Evolutionary conservation across 2,329 filamentous ascomycete genomes (phyloP).

Genomic region (Tolypocladium tropicale): DNA sequence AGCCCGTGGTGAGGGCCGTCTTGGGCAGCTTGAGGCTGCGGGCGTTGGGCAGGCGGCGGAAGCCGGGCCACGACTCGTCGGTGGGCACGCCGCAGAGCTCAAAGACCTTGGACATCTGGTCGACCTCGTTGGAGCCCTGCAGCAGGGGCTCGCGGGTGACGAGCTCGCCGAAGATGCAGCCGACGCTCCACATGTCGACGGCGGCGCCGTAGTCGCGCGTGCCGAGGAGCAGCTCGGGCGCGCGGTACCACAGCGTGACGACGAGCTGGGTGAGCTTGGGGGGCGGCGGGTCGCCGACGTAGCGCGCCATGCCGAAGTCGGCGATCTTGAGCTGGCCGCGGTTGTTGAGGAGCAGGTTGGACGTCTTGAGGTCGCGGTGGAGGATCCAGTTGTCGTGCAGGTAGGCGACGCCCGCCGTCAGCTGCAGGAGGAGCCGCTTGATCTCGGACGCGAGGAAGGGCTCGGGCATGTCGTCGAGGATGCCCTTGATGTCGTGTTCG

Average conservation of each 20-base stretch:
- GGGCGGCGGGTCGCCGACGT: constrained; percentile 71
- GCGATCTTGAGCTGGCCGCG: constrained; percentile 90
- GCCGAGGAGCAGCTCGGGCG: constrained; percentile 82
- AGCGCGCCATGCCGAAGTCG: constrained; percentile 96
- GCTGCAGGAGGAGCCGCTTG: constrained; percentile 80
- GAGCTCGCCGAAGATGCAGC: constrained; percentile 91
- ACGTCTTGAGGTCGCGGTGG: constrained; percentile 87
- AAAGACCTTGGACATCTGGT: constrained; percentile 81
- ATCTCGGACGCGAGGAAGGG: constrained; percentile 87
- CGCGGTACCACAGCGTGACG: constrained; percentile 93
- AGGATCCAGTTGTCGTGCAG: constrained; percentile 87
- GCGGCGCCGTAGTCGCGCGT: constrained; percentile 62
- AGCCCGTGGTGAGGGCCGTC: constrained; percentile 27
- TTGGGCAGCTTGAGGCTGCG: constrained; percentile 62
- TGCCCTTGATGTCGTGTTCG: constrained; percentile 89
- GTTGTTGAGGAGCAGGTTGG: constrained; percentile 90
- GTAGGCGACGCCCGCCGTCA: constrained; percentile 70
- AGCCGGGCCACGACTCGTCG: constrained; percentile 74
- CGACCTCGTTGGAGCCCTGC: constrained; percentile 85
- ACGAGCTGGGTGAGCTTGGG: constrained; percentile 81
- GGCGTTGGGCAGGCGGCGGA: constrained; percentile 80
- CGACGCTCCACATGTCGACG: constrained; percentile 92
- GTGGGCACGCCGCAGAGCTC: constrained; percentile 79
- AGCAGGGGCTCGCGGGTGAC: constrained; percentile 73
- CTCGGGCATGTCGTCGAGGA: constrained; percentile 89